Base-by-base conservation (phyloP, 495 filamentous ascomycete species). In the Tuber calosporum region DNA sequence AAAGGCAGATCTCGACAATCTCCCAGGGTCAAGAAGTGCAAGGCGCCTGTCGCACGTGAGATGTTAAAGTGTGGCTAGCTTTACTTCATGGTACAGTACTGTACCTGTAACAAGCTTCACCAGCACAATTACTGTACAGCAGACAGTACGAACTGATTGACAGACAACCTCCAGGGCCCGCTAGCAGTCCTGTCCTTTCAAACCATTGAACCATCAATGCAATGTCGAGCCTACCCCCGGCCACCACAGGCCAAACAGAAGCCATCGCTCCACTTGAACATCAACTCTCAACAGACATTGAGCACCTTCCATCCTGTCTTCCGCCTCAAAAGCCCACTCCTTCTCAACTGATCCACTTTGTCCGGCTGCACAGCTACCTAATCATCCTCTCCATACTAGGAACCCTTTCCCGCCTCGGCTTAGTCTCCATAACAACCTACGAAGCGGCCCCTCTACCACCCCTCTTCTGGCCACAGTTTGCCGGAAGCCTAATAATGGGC, bases 341-440 rank as follows among this genome's bases (percentile, higher is more conserved):
- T 11, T 22, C 11, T 70, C 7, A 43, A 67, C 34, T 74, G 66
- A 34, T 26, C 53, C 34, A 19, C n/a, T 3, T 73, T 26, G 41
- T 77, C 20, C 40, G 75, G 4, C 93, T 90, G 48, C 77, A 90
- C 75, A 91, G 91, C 15, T 91, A 97, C 82, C 89, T 97, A 22
- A 86, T 94, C 68, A 84, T 97, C 81, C 97, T 97, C 84, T 89
- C 93, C 70, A 88, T 97, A 72, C 82, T 94, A 45, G 94, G 94
- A 42, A 97, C 94, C 1, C 87, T 98, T 40, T 88, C 93, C 17
- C 87, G 94, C 15, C 86, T 98, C 0, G 94, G 93, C 36, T 83
- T 97, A n/a, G n/a, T 2, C 89, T 94, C 79, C 88, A 91, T 67
- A 38, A 94, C 93, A 5, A 88, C 87, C 72, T 97, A 97, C 83